A percentile compares a stretch with the other conserved stretches of the same genome.
Conservation (phyloP, 768 basidiomycete species). For the Boletus eberwhitei region DNA sequence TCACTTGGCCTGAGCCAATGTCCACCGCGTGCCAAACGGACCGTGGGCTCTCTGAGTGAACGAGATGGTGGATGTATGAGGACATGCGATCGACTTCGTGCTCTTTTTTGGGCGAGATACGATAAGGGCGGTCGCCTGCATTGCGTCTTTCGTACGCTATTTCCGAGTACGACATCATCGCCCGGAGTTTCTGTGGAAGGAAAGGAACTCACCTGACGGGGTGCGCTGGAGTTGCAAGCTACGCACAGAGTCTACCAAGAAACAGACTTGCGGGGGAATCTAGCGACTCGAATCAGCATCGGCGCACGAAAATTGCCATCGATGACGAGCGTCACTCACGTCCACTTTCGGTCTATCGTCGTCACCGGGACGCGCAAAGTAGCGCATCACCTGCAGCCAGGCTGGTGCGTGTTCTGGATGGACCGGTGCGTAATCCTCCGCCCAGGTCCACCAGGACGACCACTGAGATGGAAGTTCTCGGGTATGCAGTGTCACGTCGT, state of each 20-base stretch:
- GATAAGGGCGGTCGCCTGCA: constrained; percentile 25
- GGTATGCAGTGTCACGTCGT: constrained; percentile 35
- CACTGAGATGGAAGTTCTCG: constrained; percentile 22
- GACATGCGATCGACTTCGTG: constrained; percentile 71
- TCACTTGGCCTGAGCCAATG: constrained; percentile 70
- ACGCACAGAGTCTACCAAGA: constrained; percentile 23
- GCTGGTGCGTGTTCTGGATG: constrained; percentile 17
- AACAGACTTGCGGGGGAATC: constrained; percentile 24
- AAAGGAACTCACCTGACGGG: constrained; percentile 11
- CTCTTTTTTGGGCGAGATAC: constrained; percentile 74
- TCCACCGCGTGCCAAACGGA: constrained; percentile 54
- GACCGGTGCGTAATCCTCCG: constrained; percentile 12
- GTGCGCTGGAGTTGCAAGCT: constrained; percentile 26
- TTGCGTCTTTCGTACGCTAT: constrained; percentile 7
- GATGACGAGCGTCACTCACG: constrained; percentile 13
- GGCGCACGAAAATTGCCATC: neutral
- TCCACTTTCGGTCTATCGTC: constrained; percentile 1
- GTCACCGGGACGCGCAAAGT: constrained; percentile 17
- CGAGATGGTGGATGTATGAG: constrained; percentile 44
- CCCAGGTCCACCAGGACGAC: constrained; percentile 40
- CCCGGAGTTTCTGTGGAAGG: neutral
- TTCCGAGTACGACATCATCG: neutral
- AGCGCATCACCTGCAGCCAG: constrained; percentile 25
- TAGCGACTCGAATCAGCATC: neutral
- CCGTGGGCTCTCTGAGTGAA: constrained; percentile 23